Conservation (phyloP, 352 stramenopile species). For the Phytophthora sojae region DNA sequence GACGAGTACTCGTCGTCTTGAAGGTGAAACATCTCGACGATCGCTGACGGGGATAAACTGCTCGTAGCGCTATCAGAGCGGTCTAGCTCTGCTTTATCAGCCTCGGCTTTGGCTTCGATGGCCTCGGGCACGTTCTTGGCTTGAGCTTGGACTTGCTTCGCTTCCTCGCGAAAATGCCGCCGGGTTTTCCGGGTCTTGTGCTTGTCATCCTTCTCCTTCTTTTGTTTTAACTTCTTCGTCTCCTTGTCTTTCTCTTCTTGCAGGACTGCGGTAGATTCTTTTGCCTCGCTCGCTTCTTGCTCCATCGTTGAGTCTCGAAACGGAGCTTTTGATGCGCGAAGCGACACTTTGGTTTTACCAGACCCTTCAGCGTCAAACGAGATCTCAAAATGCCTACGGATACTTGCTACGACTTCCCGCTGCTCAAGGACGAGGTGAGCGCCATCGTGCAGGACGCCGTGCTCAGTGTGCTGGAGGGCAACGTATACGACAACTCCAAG, state of each 20-base stretch:
- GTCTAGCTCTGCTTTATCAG: conserved; percentile 2
- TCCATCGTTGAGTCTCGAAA: conserved; percentile 9
- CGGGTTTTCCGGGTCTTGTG: conserved; percentile 24
- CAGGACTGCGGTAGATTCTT: neutral
- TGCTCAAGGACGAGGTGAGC: conserved; percentile 79
- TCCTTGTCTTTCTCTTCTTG: conserved; percentile 13
- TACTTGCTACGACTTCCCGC: conserved; percentile 73
- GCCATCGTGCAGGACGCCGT: conserved; percentile 79
- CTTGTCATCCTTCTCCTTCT: conserved; percentile 22
- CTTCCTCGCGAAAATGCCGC: conserved; percentile 26
- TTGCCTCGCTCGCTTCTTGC: conserved; percentile 17
- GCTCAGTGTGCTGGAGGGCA: conserved; percentile 73
- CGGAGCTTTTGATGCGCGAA: conserved; percentile 7
- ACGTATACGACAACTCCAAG: conserved; percentile 83
- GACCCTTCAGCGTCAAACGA: conserved; percentile 5
- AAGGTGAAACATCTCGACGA: conserved; percentile 40
- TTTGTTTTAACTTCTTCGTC: conserved; percentile 26
- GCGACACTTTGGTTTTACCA: conserved; percentile 20
- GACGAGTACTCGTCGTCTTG: conserved; percentile 19
- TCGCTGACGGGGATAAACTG: conserved; percentile 26
- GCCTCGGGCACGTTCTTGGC: neutral
- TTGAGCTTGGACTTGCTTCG: conserved; percentile 11
- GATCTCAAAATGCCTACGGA: conserved; percentile 39
- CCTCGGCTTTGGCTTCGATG: neutral
- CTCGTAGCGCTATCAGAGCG: conserved; percentile 17